Evolutionary conservation across 148 eudicot species (phyloP), one percentile per base, ranked within the genome.

Genomic region (Salicornia ramosissima): DNA sequence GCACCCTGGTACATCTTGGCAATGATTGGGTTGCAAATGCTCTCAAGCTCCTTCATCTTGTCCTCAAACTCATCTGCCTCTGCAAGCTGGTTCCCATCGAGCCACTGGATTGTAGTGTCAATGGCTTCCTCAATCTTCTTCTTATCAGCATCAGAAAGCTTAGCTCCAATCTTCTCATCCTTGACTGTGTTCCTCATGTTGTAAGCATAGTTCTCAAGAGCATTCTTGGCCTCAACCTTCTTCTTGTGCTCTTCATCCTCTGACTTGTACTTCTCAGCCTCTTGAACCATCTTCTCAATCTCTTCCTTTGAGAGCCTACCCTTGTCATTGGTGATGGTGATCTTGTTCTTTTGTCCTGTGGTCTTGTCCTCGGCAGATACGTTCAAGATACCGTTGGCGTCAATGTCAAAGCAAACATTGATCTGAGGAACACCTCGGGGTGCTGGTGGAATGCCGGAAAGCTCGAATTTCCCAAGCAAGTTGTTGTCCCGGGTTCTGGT

Each of bases 371-470:
- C 80, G 4, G 80, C 80, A 28, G 80, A 77, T 1, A 77, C 80
- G 1, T 77, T 77, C 59, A 77, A 42, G 47, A 77, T 77, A 66
- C 80, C 80, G 10, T 77, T 77, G 29, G 75, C 80, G 21, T 77
- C 80, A 13, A 77, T 77, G 56, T 77, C 80, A 13, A 77, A 77
- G 68, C 80, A 71, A 5, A 77, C 80, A 5, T 71, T 77, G 31
- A 77, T 77, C 72, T 77, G 80, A 18, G 80, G 80, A 15, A 77
- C 80, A 39, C 80, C 80, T 12, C 80, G 40, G 4, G 80, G 80
- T 3, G 80, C 80, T 11, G 80, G 80, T 2, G 75, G 72, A 22
- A 77, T 77, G 3, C 75, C 75, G 3, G 80, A 77, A 8, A 77
- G 80, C 72, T 77, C 80, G 24, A 77, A 68, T 18, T 68, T 54